These are phyloP conservation scores for Monosporascus sp. DNA, from an alignment of 2,329 filamentous ascomycete genomes.

Conservation along the genomic window DNA sequence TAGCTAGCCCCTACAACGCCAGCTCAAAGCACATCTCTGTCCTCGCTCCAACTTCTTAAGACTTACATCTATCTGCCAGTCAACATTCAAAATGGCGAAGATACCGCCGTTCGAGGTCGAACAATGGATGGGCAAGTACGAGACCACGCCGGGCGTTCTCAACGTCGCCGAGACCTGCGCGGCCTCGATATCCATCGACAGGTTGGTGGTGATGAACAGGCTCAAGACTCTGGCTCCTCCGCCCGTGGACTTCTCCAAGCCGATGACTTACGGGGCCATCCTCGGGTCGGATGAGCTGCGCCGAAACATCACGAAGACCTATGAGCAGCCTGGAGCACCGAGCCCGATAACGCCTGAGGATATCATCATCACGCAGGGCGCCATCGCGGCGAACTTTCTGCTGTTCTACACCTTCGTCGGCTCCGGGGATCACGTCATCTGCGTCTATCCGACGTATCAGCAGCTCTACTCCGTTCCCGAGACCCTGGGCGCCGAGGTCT, in stretches of 20 bases:
- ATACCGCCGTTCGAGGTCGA: constrained; percentile 67
- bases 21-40: too few relatives aligned
- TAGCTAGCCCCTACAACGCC: too few relatives aligned
- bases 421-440: constrained; percentile 76
- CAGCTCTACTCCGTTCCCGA: constrained; percentile 73
- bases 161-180: constrained; percentile 80
- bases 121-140: constrained; percentile 61
- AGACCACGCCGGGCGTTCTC: constrained; percentile 49
- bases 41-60: too few relatives aligned
- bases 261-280: constrained; percentile 70
- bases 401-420: constrained; percentile 67
- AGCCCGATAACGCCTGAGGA: constrained; percentile 43
- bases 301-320: constrained; percentile 58
- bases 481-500: constrained; percentile 70
- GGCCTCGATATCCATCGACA: constrained; percentile 66
- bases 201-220: constrained; percentile 56
- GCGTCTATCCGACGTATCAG: constrained; percentile 82
- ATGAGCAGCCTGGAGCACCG: constrained; percentile 50
- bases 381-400: constrained; percentile 82
- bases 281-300: constrained; percentile 61
- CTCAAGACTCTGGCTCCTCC: constrained; percentile 40
- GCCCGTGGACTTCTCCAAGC: constrained; percentile 47
- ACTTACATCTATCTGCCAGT: too few relatives aligned
- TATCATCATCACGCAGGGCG: constrained; percentile 72
- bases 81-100: constrained; percentile 42